phyloP scores from a whole-genome alignment of 176 grass and related monocot species.

The Paspalum notatum region DNA sequence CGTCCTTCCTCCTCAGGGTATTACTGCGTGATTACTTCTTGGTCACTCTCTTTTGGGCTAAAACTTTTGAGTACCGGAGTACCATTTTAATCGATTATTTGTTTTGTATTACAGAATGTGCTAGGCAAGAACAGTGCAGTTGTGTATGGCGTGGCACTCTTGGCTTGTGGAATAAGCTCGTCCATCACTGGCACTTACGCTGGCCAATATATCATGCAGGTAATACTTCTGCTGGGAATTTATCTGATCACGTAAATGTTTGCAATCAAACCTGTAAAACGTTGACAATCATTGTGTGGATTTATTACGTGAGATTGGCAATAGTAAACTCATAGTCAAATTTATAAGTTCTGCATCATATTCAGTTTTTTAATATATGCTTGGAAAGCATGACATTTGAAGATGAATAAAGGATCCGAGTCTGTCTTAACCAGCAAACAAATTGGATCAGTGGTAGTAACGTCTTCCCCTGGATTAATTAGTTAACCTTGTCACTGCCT shows the following conservation, averaged over 20 bases:
- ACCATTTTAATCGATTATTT: neutral
- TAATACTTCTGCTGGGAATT: neutral
- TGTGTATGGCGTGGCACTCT: constrained; percentile 66
- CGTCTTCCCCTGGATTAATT: neutral
- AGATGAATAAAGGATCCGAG: neutral
- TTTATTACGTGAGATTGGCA: neutral
- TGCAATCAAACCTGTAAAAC: neutral
- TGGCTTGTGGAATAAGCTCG: constrained; percentile 79
- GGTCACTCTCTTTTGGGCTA: neutral
- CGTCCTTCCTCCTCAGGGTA: constrained; percentile 76
- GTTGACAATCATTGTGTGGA: neutral
- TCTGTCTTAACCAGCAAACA: neutral
- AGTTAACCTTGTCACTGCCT: neutral
- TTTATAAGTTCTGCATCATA: neutral
- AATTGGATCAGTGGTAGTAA: neutral
- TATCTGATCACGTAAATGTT: neutral
- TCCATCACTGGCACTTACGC: constrained; percentile 81
- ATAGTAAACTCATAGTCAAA: neutral
- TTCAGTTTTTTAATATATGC: neutral
- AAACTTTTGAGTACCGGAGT: neutral
- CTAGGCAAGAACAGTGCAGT: constrained; percentile 62
- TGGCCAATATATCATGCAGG: constrained; percentile 83
- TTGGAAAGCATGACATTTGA: neutral
- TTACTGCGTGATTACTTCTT: neutral
- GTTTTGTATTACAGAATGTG: constrained; percentile 59